phyloP scores from a whole-genome alignment of 1,284 basidiomycete genomes.

The Ustilago curta region DNA sequence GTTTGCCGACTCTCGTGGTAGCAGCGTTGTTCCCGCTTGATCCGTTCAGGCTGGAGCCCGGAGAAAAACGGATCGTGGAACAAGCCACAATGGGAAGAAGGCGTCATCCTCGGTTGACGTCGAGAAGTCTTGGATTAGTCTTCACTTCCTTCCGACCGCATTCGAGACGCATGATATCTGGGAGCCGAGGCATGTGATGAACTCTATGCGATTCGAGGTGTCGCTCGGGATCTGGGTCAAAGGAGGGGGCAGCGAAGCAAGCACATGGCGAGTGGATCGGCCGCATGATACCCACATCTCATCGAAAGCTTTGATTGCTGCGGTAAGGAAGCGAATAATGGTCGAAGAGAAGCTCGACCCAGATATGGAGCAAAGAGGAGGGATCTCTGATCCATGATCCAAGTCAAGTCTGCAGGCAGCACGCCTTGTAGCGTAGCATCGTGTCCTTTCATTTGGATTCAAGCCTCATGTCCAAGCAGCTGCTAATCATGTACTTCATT shows the following conservation, averaged over 20 bases:
- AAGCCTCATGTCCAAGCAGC: not conserved
- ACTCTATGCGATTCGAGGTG: not conserved
- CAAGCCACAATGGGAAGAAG: conserved; percentile 32
- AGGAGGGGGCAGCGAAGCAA: not conserved
- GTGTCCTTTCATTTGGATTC: not conserved
- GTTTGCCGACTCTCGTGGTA: conserved; percentile 42
- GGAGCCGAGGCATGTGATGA: not conserved
- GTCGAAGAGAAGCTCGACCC: not conserved
- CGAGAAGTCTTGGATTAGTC: too few species aligned
- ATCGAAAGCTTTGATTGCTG: not conserved
- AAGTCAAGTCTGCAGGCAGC: not conserved
- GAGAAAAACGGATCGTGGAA: not conserved
- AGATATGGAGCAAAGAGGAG: not conserved
- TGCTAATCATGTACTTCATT: not conserved
- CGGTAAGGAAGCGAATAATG: not conserved
- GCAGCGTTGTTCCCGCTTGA: conserved; percentile 37
- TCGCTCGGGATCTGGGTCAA: not conserved
- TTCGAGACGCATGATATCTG: not conserved
- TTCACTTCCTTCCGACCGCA: not conserved
- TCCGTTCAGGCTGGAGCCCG: not conserved
- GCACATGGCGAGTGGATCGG: not conserved
- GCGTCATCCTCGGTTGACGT: too few species aligned
- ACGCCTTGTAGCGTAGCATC: not conserved
- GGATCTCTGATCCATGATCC: not conserved
- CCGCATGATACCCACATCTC: conserved; percentile 1